Base-by-base conservation (phyloP, 345 rosid genomes). In the Rhodamnia argentea region DNA sequence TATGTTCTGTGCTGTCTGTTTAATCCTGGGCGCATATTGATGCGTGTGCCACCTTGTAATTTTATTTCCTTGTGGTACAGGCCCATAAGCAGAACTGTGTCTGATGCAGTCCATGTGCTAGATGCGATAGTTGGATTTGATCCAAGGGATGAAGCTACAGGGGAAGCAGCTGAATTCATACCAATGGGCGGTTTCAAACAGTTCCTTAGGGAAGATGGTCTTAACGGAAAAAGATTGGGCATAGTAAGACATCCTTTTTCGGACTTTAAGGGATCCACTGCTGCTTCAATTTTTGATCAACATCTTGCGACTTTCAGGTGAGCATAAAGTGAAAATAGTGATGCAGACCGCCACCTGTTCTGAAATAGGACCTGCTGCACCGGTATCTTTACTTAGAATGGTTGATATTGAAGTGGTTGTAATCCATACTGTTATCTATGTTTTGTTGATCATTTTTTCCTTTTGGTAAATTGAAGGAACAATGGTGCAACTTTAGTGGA, bases 111-210 rank as follows among this genome's bases (percentile, higher is more conserved):
- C 59, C 47, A 86, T n/a, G 52, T 89, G 82, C 84, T 87, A n/a
- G 90, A 90, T 42, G 88, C 76, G 18, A 90, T 90, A n/a, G 90
- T 86, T 29, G 91, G 89, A 26, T 84, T 56, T 83, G 90, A 90
- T 86, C 89, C 88, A 32, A 62, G 86, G 20, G 91, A 90, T 26
- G 27, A 54, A 24, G 90, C 87, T 24, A 90, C 90, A 20, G 27
- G 18, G 32, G 89, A 84, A 64, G 90, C 90, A 29, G 75, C 86
- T 23, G 84, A 87, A 85, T 88, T 27, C 81, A 82, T 88, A 18
- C 90, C 90, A 32, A 32, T 13, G 16, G 92, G 89, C 55, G 92
- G 93, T 24, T 91, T 89, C 76, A 89, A 60, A 53, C 90, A 90
- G 58, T 91, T 89, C 53, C 87, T 90, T 86, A 88, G 86, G 27